Base-by-base conservation (phyloP, 768 basidiomycete species). In the Podaxis rugospora region DNA sequence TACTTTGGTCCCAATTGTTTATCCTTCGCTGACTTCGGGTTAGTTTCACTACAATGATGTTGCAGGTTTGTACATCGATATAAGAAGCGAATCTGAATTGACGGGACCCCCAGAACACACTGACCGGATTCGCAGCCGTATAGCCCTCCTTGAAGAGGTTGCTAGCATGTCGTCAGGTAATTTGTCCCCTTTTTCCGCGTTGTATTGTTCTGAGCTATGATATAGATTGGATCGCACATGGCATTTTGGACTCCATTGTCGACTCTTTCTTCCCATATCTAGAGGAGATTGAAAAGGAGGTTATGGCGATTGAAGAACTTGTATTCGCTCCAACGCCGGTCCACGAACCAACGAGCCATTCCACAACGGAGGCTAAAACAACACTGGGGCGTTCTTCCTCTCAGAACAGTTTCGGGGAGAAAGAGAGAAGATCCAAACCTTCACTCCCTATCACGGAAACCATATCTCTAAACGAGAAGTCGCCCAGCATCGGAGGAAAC, bases 151-250 rank as follows among this genome's bases (percentile, higher is more conserved):
- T 4, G 86, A 89, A 57, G 78, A 86, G 57, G 80, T 80, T 18
- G 76, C 83, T 11, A 85, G 80, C 62, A 87, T 88, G 78, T 87
- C 90, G 4, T 87, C 92, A 55, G 89, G 92, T 88, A 65, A 57
- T 81, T 67, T 23, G 51, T 28, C 39, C 49, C 4, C 49, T 21
- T 3, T 39, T 21, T 10, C 18, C 18, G 39, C 9, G n/a, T 25
- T n/a, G 47, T 32, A 36, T 23, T 51, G 1, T 16, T 11, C 21
- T 6, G 28, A 62, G 57, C 27, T 61, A n/a, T 28, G 18, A 50
- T 23, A 40, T 63, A 93, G 95, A 95, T 69, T 96, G 93, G 93
- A 92, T 98, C 64, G 93, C 93, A 0, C 94, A 98, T 71, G 90
- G 88, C 21, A 81, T 97, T 57, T 76, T 98, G 64, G 95, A 97